Evolutionary conservation across 1,284 basidiomycete genomes (phyloP).

Genomic region (Cystobasidium slooffiae): DNA sequence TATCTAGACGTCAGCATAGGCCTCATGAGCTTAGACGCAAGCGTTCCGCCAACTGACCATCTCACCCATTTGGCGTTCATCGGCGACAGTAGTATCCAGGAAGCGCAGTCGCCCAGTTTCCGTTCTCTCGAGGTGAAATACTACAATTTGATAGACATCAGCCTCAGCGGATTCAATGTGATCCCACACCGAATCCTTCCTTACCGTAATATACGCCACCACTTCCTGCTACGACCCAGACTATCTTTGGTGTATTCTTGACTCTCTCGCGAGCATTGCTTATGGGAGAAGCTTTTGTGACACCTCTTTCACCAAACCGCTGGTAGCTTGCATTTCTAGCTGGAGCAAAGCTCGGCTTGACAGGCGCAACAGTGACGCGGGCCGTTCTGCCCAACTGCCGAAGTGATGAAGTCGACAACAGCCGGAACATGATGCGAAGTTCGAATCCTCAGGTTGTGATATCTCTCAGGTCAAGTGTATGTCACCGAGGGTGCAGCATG

Average conservation of each 20-base stretch:
- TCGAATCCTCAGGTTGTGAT: not conserved
- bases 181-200: slow-evolving; percentile 58
- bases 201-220: slow-evolving; percentile 65
- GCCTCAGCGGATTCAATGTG: too few relatives aligned
- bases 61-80: slow-evolving; percentile 62
- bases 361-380: slow-evolving; percentile 1
- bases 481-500: not conserved
- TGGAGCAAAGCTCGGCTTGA: not conserved
- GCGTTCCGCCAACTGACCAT: not conserved
- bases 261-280: slow-evolving; percentile 7
- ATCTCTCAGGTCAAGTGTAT: not conserved
- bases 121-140: slow-evolving; percentile 49
- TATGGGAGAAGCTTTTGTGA: not conserved
- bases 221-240: slow-evolving; percentile 56
- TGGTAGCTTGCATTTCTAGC: slow-evolving; percentile 13
- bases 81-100: slow-evolving; percentile 71
- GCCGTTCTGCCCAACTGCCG: not conserved
- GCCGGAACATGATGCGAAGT: not conserved
- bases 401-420: slow-evolving; percentile 8
- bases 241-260: slow-evolving; percentile 38
- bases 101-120: slow-evolving; percentile 78
- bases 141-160: not conserved
- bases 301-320: slow-evolving; percentile 8
- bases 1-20: not conserved
- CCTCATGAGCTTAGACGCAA: not conserved